Percentiles rank a stretch among this genome's conserved stretches.
Conservation (phyloP, 805 yeast species). For the Pichia heedii region DNA sequence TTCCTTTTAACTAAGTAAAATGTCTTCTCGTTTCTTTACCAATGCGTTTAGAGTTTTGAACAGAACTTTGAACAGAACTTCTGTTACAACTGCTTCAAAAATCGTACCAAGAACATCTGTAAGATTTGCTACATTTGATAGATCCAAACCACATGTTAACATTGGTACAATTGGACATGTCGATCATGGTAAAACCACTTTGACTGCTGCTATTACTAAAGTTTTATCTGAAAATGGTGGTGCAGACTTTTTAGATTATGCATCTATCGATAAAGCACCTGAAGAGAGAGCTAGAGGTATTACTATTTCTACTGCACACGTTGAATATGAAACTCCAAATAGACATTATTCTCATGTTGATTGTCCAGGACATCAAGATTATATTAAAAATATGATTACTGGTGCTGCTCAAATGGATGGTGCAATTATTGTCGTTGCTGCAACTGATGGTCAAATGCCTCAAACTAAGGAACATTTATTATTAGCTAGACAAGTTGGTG, state of each 20-base stretch:
- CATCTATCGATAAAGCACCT: slow-evolving; percentile 93
- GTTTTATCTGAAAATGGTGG: slow-evolving; percentile 82
- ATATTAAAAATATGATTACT: slow-evolving; percentile 97
- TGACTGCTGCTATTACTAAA: slow-evolving; percentile 98
- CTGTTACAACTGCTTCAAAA: slow-evolving; percentile 14
- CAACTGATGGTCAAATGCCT: slow-evolving; percentile 99
- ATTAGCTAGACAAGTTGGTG: slow-evolving; percentile 99
- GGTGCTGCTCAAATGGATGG: slow-evolving; percentile 99
- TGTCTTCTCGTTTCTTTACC: slow-evolving; percentile 26
- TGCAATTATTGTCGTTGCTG: slow-evolving; percentile 98
- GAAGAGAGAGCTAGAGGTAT: slow-evolving; percentile 99
- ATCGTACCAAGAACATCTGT: slow-evolving; percentile 17
- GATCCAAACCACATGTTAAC: slow-evolving; percentile 94
- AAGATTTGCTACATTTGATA: slow-evolving; percentile 67
- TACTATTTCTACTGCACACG: slow-evolving; percentile 96
- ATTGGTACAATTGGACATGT: slow-evolving; percentile 98
- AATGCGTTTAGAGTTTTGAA: slow-evolving; percentile 22
- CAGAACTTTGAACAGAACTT: slow-evolving; percentile 14
- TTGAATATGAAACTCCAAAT: slow-evolving; percentile 89
- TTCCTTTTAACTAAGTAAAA: slow-evolving; percentile 7
- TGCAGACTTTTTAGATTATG: slow-evolving; percentile 88
- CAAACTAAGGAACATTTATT: slow-evolving; percentile 98
- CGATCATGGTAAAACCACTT: slow-evolving; percentile 97
- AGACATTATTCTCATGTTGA: slow-evolving; percentile 98
- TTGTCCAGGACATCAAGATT: slow-evolving; percentile 98